Evolutionary conservation across 495 filamentous ascomycete species (phyloP), one percentile per base, ranked within the genome.

Genomic region (Penicillium atrosanguineum): DNA sequence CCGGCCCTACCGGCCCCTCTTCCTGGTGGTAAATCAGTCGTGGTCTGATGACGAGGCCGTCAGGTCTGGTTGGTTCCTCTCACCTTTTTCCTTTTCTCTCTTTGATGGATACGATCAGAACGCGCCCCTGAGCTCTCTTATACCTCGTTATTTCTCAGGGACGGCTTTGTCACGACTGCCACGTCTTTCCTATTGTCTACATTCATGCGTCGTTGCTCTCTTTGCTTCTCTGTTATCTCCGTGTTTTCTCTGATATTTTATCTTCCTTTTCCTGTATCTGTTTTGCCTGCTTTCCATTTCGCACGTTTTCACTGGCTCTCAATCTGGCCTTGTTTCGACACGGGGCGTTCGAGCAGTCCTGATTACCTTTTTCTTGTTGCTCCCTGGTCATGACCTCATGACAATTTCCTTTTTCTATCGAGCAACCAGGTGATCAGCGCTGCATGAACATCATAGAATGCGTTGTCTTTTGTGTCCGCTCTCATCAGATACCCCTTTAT

Each of bases 11-110:
- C 53, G 88, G 87, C 60, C 87, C 88, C 70, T 89, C 84, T 56
- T 92, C 87, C 59, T 98, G 94, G 94, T 98, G 93, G 94, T 97
- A 96, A 81, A 84, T 67, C 61, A 56, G 62, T 72, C 66, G 74
- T 76, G 71, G 69, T 76, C 69, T 69, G 59, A 60, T 72, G 72
- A 73, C 68, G 71, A 72, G 69, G 75, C 71, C 65, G 64, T 69
- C 61, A 59, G 61, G 63, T 76, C 73, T 75, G 71, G 71, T 71
- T 73, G 65, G 67, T 64, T 73, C 68, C 65, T 62, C 53, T 60
- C 49, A 64, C 68, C 56, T 60, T 65, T 70, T 71, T 77, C 64
- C 59, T 67, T 73, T 68, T 60, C 55, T 64, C 47, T 71, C 63
- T 46, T 69, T 68, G 62, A 66, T 64, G 72, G 71, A 70, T 71